Evolutionary conservation across 2,329 filamentous ascomycete genomes (phyloP).

Genomic region (Fusarium burgessii): DNA sequence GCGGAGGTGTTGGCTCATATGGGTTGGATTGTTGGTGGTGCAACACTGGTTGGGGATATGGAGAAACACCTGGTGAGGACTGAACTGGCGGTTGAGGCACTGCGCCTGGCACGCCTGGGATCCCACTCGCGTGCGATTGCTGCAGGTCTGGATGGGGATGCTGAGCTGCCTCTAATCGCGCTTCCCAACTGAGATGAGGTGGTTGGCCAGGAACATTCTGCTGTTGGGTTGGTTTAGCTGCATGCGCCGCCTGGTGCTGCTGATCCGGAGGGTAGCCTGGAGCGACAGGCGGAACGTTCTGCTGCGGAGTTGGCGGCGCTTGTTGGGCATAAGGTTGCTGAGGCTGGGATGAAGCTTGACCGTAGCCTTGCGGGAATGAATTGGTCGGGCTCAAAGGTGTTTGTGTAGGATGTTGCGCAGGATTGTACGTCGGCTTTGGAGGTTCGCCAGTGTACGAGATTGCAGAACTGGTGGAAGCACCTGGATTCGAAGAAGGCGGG

Average conservation of each 20-base stretch:
- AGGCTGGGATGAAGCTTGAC: background rate
- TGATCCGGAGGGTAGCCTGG: background rate
- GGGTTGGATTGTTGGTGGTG: slow-evolving; percentile 3
- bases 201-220: background rate
- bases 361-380: slow-evolving; percentile 1
- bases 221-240: background rate
- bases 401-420: slow-evolving; percentile 12
- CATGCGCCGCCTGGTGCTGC: slow-evolving; percentile 12
- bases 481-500: background rate
- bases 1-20: background rate
- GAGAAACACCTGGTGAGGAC: background rate
- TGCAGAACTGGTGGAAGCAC: background rate
- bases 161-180: background rate
- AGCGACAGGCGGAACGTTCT: background rate
- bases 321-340: background rate
- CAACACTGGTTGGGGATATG: slow-evolving; percentile 8
- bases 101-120: background rate
- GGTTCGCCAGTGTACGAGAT: background rate
- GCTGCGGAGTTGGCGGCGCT: slow-evolving; percentile 3
- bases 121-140: background rate
- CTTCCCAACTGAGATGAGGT: background rate
- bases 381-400: background rate
- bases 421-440: slow-evolving; percentile 14
- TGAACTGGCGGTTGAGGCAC: background rate
- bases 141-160: background rate